Evolutionary conservation across 495 filamentous ascomycete genomes (phyloP), one percentile per base, ranked within the genome.

Genomic region (Xylaria telfairii): DNA sequence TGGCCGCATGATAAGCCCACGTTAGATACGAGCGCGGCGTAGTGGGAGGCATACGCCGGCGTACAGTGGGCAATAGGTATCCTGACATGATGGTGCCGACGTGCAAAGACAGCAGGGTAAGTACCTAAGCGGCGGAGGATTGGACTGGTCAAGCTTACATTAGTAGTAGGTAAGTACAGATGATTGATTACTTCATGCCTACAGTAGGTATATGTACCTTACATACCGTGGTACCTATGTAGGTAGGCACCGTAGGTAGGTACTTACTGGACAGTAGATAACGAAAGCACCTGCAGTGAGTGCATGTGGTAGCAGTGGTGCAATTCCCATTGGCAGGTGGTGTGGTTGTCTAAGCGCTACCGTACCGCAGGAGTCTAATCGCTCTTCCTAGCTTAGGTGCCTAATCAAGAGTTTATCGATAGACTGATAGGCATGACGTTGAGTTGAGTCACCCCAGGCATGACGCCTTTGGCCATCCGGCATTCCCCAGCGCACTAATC

Each of bases 361-460:
- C n/a, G n/a, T n/a, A n/a, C n/a, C n/a, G n/a, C n/a, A n/a, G n/a
- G n/a, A n/a, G n/a, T n/a, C n/a, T n/a, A n/a, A n/a, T n/a, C n/a
- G n/a, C n/a, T n/a, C n/a, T n/a, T n/a, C n/a, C n/a, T n/a, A n/a
- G n/a, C n/a, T n/a, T n/a, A n/a, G n/a, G n/a, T n/a, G n/a, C n/a
- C n/a, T 66, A 54, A 54, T 66, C 47, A 54, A 34, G 15, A 30
- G 47, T 34, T n/a, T 66, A 66, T 66, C 64, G 64, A 66, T 66
- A 66, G 13, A 53, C 62, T n/a, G 62, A 65, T 41, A 66, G 62
- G 37, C 42, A 66, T 66, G 64, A 66, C 64, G 64, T 66, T 54
- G 64, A 66, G 64, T 66, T 54, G 64, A 66, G 64, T 54, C 64
- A 66, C 47, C 26, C 41, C 64, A 15, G 54, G 44, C 47, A 37